Evolutionary conservation across 2,329 filamentous ascomycete species (phyloP), one percentile per base, ranked within the genome.

Genomic region (Calonectria hongkongensis): DNA sequence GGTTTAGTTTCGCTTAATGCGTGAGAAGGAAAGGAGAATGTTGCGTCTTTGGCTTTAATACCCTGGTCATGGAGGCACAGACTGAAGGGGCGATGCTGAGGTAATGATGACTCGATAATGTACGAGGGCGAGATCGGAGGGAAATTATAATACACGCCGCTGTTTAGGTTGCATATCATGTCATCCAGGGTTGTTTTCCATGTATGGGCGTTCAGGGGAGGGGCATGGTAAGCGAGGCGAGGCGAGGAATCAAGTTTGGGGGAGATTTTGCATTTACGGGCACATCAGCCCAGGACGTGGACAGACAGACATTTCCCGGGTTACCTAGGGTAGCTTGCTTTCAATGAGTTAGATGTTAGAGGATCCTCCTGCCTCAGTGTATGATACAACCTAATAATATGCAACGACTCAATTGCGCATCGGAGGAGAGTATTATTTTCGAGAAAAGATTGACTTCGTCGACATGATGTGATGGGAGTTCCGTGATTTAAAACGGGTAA

Each of bases 161-260:
- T 73, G 76, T 68, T 72, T 70, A 75, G 76, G 71, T 64, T 79
- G 74, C 76, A 79, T 76, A 73, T 79, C 73, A 76, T 74, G 79
- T 76, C 73, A 77, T 78, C 50, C 65, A 39, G 66, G 73, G 62
- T 51, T 71, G 63, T 76, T 75, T 78, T 76, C 68, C 63, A 63
- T 64, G 65, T 74, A 73, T 54, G 25, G 76, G 78, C 78, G 78
- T 79, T 79, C 54, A 72, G 65, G 72, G 77, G 70, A 69, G 72
- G 75, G 67, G 48, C 58, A 76, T 65, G 74, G 71, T 66, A 73
- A 77, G 63, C 30, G 65, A 79, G 73, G 62, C 66, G 72, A 77
- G 71, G 65, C 25, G 71, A 62, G 71, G 63, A 45, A 68, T 67
- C 66, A 69, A 70, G 51, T 50, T 60, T 36, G 60, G 66, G 54